Percentiles rank a stretch among this genome's conserved stretches.
Conservation (phyloP, 768 basidiomycete genomes). For the Tulasnella calospora region DNA sequence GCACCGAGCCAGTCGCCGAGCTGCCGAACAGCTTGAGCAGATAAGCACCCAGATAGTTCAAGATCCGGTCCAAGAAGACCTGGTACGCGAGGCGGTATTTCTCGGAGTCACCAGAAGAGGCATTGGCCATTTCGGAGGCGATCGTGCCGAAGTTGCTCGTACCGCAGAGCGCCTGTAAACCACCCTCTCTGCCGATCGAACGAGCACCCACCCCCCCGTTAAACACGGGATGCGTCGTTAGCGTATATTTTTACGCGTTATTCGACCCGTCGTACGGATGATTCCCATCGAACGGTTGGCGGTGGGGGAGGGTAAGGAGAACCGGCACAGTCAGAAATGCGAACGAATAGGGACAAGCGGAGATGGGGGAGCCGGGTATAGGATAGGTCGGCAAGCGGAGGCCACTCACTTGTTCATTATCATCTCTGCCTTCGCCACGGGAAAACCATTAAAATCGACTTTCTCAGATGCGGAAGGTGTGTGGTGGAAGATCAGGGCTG, state of each 20-base stretch:
- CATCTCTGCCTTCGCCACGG: conserved; percentile 41
- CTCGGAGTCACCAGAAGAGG: conserved; percentile 40
- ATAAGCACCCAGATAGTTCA: conserved; percentile 69
- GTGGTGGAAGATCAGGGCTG: conserved; percentile 83
- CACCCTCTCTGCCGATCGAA: conserved; percentile 49
- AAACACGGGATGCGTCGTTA: conserved; percentile 3
- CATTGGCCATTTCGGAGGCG: conserved; percentile 39
- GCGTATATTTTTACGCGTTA: neutral
- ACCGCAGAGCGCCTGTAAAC: conserved; percentile 73
- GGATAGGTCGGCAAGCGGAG: neutral
- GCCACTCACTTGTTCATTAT: conserved; percentile 40
- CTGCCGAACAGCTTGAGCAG: conserved; percentile 56
- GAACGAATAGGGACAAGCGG: neutral
- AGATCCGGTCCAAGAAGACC: conserved; percentile 70
- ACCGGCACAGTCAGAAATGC: neutral
- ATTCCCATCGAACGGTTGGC: neutral
- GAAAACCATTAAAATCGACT: conserved; percentile 53
- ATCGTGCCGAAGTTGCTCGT: conserved; percentile 79
- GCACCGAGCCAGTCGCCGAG: conserved; percentile 33
- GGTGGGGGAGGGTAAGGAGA: neutral
- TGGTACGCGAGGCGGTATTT: conserved; percentile 59
- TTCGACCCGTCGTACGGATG: neutral
- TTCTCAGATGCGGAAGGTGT: conserved; percentile 59
- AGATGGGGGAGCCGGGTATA: neutral
- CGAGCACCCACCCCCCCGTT: neutral